phyloP scores from a whole-genome alignment of 495 filamentous ascomycete species.

The Penicillium argentinense region DNA sequence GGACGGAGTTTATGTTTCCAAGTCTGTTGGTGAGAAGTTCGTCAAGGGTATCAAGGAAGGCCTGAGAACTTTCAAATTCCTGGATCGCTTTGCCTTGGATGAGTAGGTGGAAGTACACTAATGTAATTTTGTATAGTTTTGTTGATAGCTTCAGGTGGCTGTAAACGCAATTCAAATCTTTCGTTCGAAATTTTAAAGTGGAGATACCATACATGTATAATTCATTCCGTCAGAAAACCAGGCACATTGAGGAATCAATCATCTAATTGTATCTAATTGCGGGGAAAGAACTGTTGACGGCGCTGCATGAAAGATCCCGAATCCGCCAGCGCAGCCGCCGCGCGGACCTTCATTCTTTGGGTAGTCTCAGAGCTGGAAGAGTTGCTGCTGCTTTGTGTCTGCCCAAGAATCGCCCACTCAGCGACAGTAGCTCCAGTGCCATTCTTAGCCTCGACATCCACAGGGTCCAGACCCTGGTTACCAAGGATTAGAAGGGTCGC shows the following conservation, averaged over 20 bases:
- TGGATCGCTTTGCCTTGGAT: conserved; percentile 42
- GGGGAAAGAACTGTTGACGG: conserved; percentile 3
- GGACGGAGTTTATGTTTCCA: conserved; percentile 53
- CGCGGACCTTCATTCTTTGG: conserved; percentile 18
- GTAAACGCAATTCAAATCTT: neutral
- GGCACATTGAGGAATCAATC: too few relatives aligned
- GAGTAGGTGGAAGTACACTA: conserved; percentile 7
- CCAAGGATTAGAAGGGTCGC: conserved; percentile 49
- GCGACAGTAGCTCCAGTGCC: conserved; percentile 66
- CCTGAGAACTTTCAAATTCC: conserved; percentile 66
- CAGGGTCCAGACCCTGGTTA: conserved; percentile 44
- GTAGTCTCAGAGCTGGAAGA: conserved; percentile 1
- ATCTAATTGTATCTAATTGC: neutral
- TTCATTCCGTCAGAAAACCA: too few relatives aligned
- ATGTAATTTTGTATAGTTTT: neutral
- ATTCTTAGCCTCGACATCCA: conserved; percentile 45
- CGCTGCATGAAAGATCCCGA: conserved; percentile 13
- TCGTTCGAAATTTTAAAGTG: too few relatives aligned
- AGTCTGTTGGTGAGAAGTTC: conserved; percentile 34
- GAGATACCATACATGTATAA: too few relatives aligned
- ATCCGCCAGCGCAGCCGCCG: conserved; percentile 4
- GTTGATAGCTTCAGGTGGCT: neutral
- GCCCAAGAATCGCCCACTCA: conserved; percentile 63
- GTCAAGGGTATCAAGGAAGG: conserved; percentile 54
- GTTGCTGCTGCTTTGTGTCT: neutral